Percentiles rank a stretch among this genome's conserved stretches.
These are phyloP conservation scores for Mycena vitilis DNA, from an alignment of 768 basidiomycete genomes.

Conservation along the genomic window DNA sequence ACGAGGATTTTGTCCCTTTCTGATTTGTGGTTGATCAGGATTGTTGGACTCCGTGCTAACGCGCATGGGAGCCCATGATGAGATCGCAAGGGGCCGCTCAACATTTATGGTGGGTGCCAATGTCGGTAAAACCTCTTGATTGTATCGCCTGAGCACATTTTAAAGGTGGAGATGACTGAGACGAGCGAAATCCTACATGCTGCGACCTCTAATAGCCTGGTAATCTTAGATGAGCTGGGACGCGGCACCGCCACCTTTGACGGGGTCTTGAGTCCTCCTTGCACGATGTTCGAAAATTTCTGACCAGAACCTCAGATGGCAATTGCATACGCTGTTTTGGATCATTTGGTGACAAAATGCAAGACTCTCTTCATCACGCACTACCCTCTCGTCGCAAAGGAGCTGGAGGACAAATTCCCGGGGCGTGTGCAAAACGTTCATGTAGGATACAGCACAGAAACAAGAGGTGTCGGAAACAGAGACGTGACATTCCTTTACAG, in stretches of 20 bases:
- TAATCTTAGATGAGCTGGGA: constrained; percentile 92
- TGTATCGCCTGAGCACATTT: not conserved
- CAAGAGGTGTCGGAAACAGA: constrained; percentile 68
- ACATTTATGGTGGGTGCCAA: constrained; percentile 81
- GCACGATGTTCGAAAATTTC: too few relatives aligned
- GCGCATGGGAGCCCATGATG: constrained; percentile 94
- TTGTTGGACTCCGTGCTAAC: constrained; percentile 83
- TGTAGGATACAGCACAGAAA: constrained; percentile 84
- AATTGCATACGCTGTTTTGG: constrained; percentile 84
- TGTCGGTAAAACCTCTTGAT: too few relatives aligned
- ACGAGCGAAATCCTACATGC: constrained; percentile 89
- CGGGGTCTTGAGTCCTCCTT: not conserved
- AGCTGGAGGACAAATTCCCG: constrained; percentile 70
- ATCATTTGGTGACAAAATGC: constrained; percentile 75
- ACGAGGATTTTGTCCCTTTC: too few relatives aligned
- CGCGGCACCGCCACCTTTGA: not conserved
- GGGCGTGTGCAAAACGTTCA: constrained; percentile 79
- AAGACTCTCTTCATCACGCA: constrained; percentile 95
- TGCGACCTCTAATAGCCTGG: constrained; percentile 80
- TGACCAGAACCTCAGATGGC: constrained; percentile 69
- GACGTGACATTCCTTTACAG: constrained; percentile 91
- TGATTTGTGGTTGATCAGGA: constrained; percentile 6
- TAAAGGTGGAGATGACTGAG: constrained; percentile 83
- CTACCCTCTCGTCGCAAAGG: constrained; percentile 86
- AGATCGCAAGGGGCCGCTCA: constrained; percentile 85